Evolutionary conservation across 192 early-diverging fungal species (phyloP), one percentile per base, ranked within the genome.

Genomic region (Entomortierella beljakovae): DNA sequence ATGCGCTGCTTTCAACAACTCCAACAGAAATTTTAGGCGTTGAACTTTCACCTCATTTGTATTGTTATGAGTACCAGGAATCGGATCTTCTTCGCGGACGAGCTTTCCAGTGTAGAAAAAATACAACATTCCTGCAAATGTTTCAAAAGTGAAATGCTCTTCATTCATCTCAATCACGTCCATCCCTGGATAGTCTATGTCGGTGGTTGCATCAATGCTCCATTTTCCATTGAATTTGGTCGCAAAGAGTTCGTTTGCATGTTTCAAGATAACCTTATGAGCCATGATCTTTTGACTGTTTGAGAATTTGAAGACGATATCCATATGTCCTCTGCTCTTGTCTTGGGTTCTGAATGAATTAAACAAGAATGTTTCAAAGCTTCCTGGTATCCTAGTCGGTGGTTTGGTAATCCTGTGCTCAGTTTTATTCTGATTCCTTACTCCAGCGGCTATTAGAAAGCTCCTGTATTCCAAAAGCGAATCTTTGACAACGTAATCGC

Each of bases 241-340:
- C 11, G 20, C 35, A 23, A 67, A 74, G 18, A 49, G 38, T 0
- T 66, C 57, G 20, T 64, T 74, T 28, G 54, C 16, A 25, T 66
- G 57, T 1, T 49, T 51, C 22, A 74, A 32, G 1, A 74, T 40
- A 26, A 74, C 34, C 32, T 67, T 74, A 64, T 74, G 63, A 11
- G 64, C 71, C 43, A 46, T 5, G 16, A 74, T 74, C 35, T 60
- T 16, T 9, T 60, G 55, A 5, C 58, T 35, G 0, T 9, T 18
- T 1, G 32, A 4, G 26, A 74, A 74, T 13, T 50, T 22, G 64
- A 74, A 74, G 20, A 56, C 34, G 0, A 74, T 33, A 40, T 74
- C 71, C 71, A 74, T 74, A 32, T 66, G 67, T 0, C 71, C 71
- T 0, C 37, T 67, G 3, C 35, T 13, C 28, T 35, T 22, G 37